Base-by-base conservation (phyloP, 2,329 filamentous ascomycete genomes). In the Trichoderma endophyticum region DNA sequence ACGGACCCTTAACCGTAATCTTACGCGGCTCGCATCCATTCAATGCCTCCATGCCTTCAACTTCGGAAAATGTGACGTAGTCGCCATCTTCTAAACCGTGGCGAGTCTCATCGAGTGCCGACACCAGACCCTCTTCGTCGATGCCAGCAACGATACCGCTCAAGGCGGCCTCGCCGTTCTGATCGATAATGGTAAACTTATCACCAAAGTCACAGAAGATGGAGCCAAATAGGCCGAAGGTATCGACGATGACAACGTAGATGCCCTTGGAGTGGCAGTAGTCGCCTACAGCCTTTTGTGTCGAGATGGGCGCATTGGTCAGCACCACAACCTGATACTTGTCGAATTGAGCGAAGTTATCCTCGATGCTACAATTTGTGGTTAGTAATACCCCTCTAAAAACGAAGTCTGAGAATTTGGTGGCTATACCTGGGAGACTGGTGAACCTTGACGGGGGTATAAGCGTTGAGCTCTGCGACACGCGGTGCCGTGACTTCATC, bases 171-270 rank as follows among this genome's bases (percentile, higher is more conserved):
- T 99, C 96, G 77, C 96, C 96, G 15, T 93, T 98, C 4, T 94
- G 85, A 79, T 99, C 96, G 75, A 94, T 91, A 70, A 96, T 90
- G 6, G 93, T 94, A 82, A 99, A 99, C 78, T 96, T 93, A 79
- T 95, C 90, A 76, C 96, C 96, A 80, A 99, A 99, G 79, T 99
- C 96, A 78, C 95, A 98, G 84, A 99, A 99, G 76, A 99, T 92
- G 75, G 92, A 93, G 65, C 96, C 96, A 79, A 99, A 99, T 36
- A 99, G 88, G 75, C 96, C 96, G 78, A 93, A 98, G 0, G 93
- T 97, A 79, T 98, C 95, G 7, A 93, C 90, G 71, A 94, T 89
- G 64, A 97, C 91, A 51, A 99, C 84, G 80, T 93, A 98, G 76
- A 99, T 98, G 74, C 93, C 92, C 82, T 98, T 97, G 74, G 92